phyloP scores from a whole-genome alignment of 371 early-diverging fungal genomes.

The Actinomucor elegans region DNA sequence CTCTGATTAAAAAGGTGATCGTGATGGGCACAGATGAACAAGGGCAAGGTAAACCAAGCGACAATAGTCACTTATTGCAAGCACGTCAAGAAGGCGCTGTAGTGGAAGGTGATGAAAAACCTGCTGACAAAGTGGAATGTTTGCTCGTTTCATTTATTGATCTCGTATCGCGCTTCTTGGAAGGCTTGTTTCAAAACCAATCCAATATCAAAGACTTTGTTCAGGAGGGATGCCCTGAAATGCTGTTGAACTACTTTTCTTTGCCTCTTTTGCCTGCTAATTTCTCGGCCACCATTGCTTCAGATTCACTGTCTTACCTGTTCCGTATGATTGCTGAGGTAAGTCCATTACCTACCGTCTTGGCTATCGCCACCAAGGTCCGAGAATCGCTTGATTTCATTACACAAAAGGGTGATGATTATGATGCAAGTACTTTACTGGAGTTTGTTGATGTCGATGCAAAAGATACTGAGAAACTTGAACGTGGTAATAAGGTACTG shows the following conservation, averaged over 20 bases:
- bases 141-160: slow-evolving; percentile 39
- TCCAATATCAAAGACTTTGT: slow-evolving; percentile 76
- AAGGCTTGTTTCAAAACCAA: slow-evolving; percentile 83
- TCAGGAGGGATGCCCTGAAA: slow-evolving; percentile 64
- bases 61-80: slow-evolving; percentile 42
- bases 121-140: slow-evolving; percentile 58
- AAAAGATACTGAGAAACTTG: slow-evolving; percentile 44
- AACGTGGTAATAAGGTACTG: slow-evolving; percentile 55
- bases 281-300: slow-evolving; percentile 67
- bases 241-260: slow-evolving; percentile 63
- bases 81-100: slow-evolving; percentile 7
- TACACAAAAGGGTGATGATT: slow-evolving; percentile 23
- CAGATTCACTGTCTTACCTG: slow-evolving; percentile 71
- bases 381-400: slow-evolving; percentile 45
- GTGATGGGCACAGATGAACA: slow-evolving; percentile 42
- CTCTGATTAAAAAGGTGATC: slow-evolving; percentile 57
- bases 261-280: slow-evolving; percentile 77
- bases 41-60: slow-evolving; percentile 43
- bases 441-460: slow-evolving; percentile 57
- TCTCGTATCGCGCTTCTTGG: slow-evolving; percentile 68
- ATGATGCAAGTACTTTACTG: slow-evolving; percentile 34
- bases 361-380: slow-evolving; percentile 54
- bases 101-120: slow-evolving; percentile 25
- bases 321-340: slow-evolving; percentile 73
- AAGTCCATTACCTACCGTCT: slow-evolving; percentile 51